A percentile compares a stretch with the other conserved stretches of the same genome.
Conservation (phyloP, 345 rosid species). For the Fremontodendron californicum region DNA sequence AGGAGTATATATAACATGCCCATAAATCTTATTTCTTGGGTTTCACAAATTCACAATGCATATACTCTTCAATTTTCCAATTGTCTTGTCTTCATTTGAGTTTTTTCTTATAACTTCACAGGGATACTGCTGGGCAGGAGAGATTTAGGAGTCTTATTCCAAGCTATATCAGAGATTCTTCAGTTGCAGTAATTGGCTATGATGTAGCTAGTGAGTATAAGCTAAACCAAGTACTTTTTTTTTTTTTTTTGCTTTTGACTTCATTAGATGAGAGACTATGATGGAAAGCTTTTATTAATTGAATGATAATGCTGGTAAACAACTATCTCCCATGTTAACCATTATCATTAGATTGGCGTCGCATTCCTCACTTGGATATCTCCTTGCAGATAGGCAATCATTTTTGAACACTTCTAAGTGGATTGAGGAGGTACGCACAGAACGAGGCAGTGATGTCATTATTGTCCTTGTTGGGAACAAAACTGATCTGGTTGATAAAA, state of each 20-base stretch:
- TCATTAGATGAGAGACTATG: background rate
- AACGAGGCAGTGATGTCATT: conserved; percentile 83
- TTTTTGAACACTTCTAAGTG: conserved; percentile 88
- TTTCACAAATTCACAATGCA: background rate
- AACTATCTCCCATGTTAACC: background rate
- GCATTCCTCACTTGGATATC: conserved; percentile 8
- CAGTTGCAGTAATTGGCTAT: conserved; percentile 91
- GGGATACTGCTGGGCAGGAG: conserved; percentile 99
- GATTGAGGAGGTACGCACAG: conserved; percentile 90
- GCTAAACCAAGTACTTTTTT: background rate
- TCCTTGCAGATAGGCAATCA: conserved; percentile 69
- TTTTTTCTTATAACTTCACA: conserved; percentile 24
- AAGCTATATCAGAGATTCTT: conserved; percentile 91
- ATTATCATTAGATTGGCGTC: background rate
- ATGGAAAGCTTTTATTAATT: background rate
- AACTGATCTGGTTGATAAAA: conserved; percentile 83
- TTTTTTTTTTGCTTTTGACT: background rate
- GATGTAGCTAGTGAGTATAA: conserved; percentile 80
- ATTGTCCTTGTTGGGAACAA: conserved; percentile 90
- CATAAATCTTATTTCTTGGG: background rate
- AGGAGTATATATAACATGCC: background rate
- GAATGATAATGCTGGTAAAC: background rate
- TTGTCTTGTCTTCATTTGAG: background rate
- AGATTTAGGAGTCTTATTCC: conserved; percentile 95
- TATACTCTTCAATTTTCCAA: background rate